Evolutionary conservation across 306 rosid species (phyloP), one percentile per base, ranked within the genome.

Genomic region (Styphnolobium japonicum): DNA sequence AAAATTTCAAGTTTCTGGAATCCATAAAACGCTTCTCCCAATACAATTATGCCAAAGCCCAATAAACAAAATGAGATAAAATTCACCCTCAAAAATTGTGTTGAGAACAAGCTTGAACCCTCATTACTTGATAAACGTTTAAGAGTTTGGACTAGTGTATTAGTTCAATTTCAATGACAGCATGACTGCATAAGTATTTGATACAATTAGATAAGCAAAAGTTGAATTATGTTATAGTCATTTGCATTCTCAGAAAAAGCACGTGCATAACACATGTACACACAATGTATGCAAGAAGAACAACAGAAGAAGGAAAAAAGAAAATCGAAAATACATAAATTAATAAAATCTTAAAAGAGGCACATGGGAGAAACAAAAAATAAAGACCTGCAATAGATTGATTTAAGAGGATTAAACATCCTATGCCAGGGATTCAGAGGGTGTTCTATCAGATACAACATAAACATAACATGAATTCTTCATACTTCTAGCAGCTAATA

Each of bases 131-230:
- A 31, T 43, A 57, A 45, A 60, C 46, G 27, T 10, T 49, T 42
- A 52, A 46, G 18, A 29, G 67, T 48, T 68, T 74, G 48, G 6
- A 65, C 53, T 39, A 81, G 36, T 23, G 37, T 43, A 74, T 48
- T 31, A 49, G 29, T 27, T 57, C 39, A n/a, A n/a, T n/a, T 45
- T 42, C 63, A 78, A 56, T 9, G 16, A 19, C 57, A 73, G 36
- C 36, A 58, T n/a, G n/a, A n/a, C n/a, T n/a, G n/a, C n/a, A n/a
- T 42, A 23, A 10, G 25, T 57, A 10, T 33, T 34, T 23, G 7
- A 64, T 57, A 57, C 45, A 75, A 36, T 49, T 46, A 37, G 65
- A 67, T 58, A 60, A 57, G 53, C 7, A 56, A 67, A 53, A 78
- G 36, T 37, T 25, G 15, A 55, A 67, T 58, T 31, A 31, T 3